Conservation (phyloP, 441 rosid genomes). For the Populus hybrid region DNA sequence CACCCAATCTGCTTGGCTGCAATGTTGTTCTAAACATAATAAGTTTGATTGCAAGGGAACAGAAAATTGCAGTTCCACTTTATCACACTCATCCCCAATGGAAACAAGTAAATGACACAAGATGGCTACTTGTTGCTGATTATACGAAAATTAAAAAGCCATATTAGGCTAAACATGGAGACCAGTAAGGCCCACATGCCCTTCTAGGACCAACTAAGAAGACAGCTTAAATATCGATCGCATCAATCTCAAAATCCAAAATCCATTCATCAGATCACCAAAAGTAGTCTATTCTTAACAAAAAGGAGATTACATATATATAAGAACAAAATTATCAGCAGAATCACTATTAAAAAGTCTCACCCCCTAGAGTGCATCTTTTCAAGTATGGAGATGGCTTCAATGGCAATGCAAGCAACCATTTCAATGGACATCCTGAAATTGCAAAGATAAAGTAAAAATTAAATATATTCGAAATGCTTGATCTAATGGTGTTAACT, state of each 20-base stretch:
- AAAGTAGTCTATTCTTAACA: neutral
- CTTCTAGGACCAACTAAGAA: neutral
- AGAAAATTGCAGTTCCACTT: neutral
- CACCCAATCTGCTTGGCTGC: neutral
- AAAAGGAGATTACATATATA: neutral
- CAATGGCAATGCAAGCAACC: conserved; percentile 98
- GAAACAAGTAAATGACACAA: neutral
- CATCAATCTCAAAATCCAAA: neutral
- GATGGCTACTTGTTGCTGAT: neutral
- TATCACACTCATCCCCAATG: neutral
- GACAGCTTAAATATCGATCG: neutral
- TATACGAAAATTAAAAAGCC: neutral
- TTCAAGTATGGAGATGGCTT: conserved; percentile 88
- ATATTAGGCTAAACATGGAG: neutral
- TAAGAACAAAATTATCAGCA: conserved; percentile 12
- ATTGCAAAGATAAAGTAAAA: conserved; percentile 12
- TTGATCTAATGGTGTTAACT: neutral
- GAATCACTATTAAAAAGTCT: conserved; percentile 18
- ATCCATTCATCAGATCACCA: neutral
- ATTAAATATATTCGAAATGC: neutral
- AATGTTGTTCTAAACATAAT: neutral
- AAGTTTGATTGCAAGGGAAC: neutral
- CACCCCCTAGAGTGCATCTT: conserved; percentile 91
- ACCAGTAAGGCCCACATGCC: neutral
- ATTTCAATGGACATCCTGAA: conserved; percentile 90